These are phyloP conservation scores for Pichia sp. DNA, from an alignment of 1,139 yeast genomes.

Conservation along the genomic window DNA sequence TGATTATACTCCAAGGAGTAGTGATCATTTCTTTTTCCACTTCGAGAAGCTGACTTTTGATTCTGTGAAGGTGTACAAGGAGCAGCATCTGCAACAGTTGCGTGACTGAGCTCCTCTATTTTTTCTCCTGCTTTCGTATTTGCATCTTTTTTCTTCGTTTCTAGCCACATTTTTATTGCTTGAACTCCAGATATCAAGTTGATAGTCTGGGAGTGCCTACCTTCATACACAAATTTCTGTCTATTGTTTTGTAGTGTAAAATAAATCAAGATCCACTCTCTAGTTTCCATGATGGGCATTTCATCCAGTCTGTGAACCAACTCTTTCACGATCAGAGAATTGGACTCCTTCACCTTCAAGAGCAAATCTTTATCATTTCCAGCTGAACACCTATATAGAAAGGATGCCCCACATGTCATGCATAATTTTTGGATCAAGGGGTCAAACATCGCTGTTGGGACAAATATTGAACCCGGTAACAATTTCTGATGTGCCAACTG, in stretches of 20 bases:
- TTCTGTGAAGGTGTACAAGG: not conserved
- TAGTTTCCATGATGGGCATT: constrained; percentile 19
- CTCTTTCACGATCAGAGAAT: constrained; percentile 15
- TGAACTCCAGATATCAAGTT: constrained; percentile 24
- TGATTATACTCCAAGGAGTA: not conserved
- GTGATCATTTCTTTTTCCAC: not conserved
- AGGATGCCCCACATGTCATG: constrained; percentile 37
- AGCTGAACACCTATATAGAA: constrained; percentile 11
- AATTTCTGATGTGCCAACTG: constrained; percentile 40
- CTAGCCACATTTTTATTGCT: constrained; percentile 23
- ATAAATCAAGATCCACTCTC: constrained; percentile 27
- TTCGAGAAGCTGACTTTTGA: not conserved
- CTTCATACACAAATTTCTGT: constrained; percentile 25
- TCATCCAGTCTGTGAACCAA: constrained; percentile 17
- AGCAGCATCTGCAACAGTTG: too few species aligned
- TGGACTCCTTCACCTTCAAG: constrained; percentile 8
- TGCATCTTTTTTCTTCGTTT: constrained; percentile 6
- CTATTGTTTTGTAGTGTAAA: constrained; percentile 21
- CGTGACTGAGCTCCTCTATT: too few species aligned
- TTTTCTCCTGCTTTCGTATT: not conserved
- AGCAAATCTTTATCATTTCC: not conserved
- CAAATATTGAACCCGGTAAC: constrained; percentile 37
- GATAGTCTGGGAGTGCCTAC: constrained; percentile 18
- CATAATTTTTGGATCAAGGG: constrained; percentile 33
- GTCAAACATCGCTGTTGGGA: constrained; percentile 32